These are phyloP conservation scores for Bipolaris victoriae DNA, from an alignment of 2,329 filamentous ascomycete genomes.

Conservation along the genomic window DNA sequence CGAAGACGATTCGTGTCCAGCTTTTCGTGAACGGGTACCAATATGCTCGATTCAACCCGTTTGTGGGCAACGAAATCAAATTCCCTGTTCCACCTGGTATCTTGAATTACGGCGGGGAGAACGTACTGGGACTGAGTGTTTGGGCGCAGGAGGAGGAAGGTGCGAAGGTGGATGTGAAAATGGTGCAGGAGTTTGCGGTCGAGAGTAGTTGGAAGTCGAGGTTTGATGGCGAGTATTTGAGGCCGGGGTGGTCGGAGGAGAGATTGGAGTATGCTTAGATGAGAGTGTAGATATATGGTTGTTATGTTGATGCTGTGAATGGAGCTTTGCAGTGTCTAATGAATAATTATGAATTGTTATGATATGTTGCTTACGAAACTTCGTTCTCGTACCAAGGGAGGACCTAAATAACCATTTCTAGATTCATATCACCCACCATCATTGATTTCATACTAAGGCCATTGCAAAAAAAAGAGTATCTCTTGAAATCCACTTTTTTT, in stretches of 20 bases:
- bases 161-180: slow-evolving; percentile 57
- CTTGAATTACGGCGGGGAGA: slow-evolving; percentile 63
- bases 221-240: slow-evolving; percentile 57
- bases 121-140: slow-evolving; percentile 63
- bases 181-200: slow-evolving; percentile 62
- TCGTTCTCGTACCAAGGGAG: too few relatives aligned
- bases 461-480: too few relatives aligned
- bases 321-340: not conserved
- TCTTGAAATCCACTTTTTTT: too few relatives aligned
- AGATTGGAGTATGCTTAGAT: slow-evolving; percentile 40
- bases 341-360: too few relatives aligned
- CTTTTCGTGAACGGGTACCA: slow-evolving; percentile 71
- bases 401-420: too few relatives aligned
- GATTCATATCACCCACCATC: too few relatives aligned
- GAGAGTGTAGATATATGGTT: not conserved
- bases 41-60: slow-evolving; percentile 65
- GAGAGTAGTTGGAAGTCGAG: slow-evolving; percentile 60
- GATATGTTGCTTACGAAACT: too few relatives aligned
- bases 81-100: slow-evolving; percentile 67
- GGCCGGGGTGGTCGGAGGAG: slow-evolving; percentile 58
- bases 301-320: not conserved
- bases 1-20: slow-evolving; percentile 58
- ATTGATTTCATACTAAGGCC: too few relatives aligned
- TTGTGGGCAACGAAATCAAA: slow-evolving; percentile 65
- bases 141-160: slow-evolving; percentile 65